Evolutionary conservation across 257 asterid genomes (phyloP).

Genomic region (Solanum tarijense): DNA sequence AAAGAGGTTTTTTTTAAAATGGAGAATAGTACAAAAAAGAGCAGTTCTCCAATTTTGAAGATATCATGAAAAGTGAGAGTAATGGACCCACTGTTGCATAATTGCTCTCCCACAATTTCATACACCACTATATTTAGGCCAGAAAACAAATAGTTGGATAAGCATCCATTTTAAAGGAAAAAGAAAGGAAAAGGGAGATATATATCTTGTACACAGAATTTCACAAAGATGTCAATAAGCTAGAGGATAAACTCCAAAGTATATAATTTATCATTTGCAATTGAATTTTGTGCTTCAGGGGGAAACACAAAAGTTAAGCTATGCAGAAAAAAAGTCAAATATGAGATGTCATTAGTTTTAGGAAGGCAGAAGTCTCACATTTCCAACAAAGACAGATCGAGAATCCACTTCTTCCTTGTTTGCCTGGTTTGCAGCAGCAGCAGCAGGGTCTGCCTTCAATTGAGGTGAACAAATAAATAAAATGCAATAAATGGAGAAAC

Average conservation of each 20-base stretch:
- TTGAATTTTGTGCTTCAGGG: not conserved
- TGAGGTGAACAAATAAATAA: not conserved
- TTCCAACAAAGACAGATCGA: conserved; percentile 3
- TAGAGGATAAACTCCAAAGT: not conserved
- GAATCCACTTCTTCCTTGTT: conserved; percentile 4
- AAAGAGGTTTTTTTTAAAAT: not conserved
- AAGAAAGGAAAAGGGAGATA: not conserved
- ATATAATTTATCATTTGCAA: not conserved
- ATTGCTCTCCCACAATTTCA: not conserved
- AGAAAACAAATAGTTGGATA: not conserved
- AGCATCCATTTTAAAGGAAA: not conserved
- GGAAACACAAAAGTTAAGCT: not conserved
- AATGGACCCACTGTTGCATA: not conserved
- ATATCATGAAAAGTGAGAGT: not conserved
- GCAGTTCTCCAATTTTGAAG: not conserved
- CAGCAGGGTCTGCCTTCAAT: not conserved
- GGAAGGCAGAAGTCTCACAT: not conserved
- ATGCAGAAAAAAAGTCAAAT: not conserved
- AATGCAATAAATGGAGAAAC: not conserved
- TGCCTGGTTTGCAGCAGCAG: not conserved
- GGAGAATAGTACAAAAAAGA: not conserved
- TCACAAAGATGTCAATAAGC: not conserved
- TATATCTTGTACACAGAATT: not conserved
- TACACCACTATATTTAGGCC: not conserved
- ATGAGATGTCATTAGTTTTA: not conserved